Percentiles rank a stretch among this genome's conserved stretches.
phyloP scores from a whole-genome alignment of 129 eudicot species.

The Silybum marianum region DNA sequence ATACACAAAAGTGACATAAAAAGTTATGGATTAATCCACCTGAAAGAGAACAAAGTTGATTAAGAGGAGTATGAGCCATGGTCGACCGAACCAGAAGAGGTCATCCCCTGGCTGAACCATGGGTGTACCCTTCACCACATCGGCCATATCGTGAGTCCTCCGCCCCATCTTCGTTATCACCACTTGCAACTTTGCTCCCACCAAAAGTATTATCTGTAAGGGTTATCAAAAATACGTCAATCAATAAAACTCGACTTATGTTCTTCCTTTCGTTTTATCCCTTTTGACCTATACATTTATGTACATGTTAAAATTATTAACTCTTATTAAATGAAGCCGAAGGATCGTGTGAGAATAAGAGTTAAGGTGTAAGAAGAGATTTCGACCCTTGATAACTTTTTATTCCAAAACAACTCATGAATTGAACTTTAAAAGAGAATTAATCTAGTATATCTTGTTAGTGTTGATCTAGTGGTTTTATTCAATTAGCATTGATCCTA shows the following conservation, averaged over 20 bases:
- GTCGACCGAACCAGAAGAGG: constrained; percentile 74
- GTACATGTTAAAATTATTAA: not conserved
- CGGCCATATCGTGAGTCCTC: constrained; percentile 54
- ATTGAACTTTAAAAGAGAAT: too few species aligned
- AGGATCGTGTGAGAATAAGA: too few species aligned
- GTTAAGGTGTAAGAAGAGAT: too few species aligned
- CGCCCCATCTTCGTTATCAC: constrained; percentile 68
- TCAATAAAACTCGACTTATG: not conserved
- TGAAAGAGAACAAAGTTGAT: constrained; percentile 64
- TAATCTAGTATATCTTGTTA: too few species aligned
- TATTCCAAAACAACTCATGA: too few species aligned
- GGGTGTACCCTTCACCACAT: constrained; percentile 55
- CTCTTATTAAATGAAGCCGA: not conserved
- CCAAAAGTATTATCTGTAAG: constrained; percentile 51
- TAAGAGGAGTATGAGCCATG: constrained; percentile 56
- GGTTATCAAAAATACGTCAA: not conserved
- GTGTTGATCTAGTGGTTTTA: too few species aligned
- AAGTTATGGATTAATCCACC: constrained; percentile 26
- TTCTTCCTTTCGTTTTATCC: not conserved
- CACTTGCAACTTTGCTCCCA: constrained; percentile 72
- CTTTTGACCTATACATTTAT: not conserved
- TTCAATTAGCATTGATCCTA: too few species aligned
- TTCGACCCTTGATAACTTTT: too few species aligned
- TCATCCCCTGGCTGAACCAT: constrained; percentile 60
- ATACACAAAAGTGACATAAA: not conserved